A percentile compares a stretch with the other conserved stretches of the same genome.
phyloP scores from a whole-genome alignment of 2,329 filamentous ascomycete genomes.

The Chaetomium strumarium region DNA sequence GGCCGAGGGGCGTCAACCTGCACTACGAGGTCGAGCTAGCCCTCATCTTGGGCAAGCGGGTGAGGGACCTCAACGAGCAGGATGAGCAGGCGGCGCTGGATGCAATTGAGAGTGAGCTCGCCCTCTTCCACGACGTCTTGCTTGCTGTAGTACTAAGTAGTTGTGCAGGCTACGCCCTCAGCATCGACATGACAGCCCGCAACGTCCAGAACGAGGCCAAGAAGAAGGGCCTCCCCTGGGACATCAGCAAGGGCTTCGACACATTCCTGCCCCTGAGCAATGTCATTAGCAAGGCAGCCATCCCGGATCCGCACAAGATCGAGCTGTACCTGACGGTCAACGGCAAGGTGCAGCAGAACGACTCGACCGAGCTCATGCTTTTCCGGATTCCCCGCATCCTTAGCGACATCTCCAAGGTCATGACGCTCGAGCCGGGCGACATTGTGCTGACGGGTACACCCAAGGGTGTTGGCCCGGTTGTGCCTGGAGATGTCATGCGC shows the following conservation, averaged over 20 bases:
- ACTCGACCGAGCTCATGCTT: constrained; percentile 91
- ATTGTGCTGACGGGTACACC: constrained; percentile 95
- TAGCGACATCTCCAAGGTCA: constrained; percentile 88
- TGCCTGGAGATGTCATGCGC: constrained; percentile 79
- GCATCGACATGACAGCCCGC: constrained; percentile 95
- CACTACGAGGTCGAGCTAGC: constrained; percentile 96
- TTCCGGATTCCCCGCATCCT: constrained; percentile 83
- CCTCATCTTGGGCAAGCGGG: constrained; percentile 74
- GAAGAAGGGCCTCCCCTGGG: constrained; percentile 93
- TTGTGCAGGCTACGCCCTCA: constrained; percentile 65
- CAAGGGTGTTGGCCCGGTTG: constrained; percentile 85
- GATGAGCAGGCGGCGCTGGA: constrained; percentile 72
- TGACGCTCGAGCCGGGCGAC: constrained; percentile 88
- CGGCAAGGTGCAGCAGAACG: constrained; percentile 68
- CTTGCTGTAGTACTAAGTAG: constrained; percentile 4
- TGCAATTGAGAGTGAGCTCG: constrained; percentile 65
- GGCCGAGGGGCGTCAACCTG: constrained; percentile 74
- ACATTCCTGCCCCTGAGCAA: constrained; percentile 88
- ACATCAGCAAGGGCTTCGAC: constrained; percentile 95
- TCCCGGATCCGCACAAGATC: constrained; percentile 82
- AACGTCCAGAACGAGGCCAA: constrained; percentile 96
- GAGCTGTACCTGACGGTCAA: constrained; percentile 86
- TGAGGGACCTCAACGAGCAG: constrained; percentile 69
- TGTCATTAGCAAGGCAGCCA: constrained; percentile 70
- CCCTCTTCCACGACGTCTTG: not conserved